Evolutionary conservation across 1,139 yeast genomes (phyloP).

Genomic region (Hyphopichia burtonii): DNA sequence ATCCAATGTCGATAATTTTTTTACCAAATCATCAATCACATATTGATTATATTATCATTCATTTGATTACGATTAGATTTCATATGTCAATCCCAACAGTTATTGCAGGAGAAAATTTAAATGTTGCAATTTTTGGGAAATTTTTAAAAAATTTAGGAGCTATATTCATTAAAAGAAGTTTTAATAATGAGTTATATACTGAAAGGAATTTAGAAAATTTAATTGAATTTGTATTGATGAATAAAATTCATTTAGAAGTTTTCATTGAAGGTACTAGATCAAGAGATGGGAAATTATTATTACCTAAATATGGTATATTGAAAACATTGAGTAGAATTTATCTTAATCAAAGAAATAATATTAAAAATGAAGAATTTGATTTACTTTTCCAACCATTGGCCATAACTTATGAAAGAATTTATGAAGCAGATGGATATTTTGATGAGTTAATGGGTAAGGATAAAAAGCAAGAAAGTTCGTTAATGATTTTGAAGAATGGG

Average conservation of each 20-base stretch:
- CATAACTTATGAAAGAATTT: slow-evolving; percentile 65
- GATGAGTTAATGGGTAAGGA: slow-evolving; percentile 61
- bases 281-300: slow-evolving; percentile 60
- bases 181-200: slow-evolving; percentile 53
- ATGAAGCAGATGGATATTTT: slow-evolving; percentile 63
- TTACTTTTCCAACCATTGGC: slow-evolving; percentile 55
- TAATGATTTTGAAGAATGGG: slow-evolving; percentile 37
- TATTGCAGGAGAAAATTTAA: slow-evolving; percentile 69
- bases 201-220: slow-evolving; percentile 56
- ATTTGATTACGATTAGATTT: slow-evolving; percentile 55
- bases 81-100: slow-evolving; percentile 60
- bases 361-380: slow-evolving; percentile 39
- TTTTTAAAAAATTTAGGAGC: slow-evolving; percentile 46
- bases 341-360: slow-evolving; percentile 40
- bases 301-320: slow-evolving; percentile 65
- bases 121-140: slow-evolving; percentile 59
- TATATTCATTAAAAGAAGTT: slow-evolving; percentile 45
- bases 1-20: slow-evolving; percentile 45
- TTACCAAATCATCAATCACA: slow-evolving; percentile 64
- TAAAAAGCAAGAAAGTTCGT: slow-evolving; percentile 49
- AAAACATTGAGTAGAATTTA: slow-evolving; percentile 50
- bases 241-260: slow-evolving; percentile 59
- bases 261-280: slow-evolving; percentile 70
- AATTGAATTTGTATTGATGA: slow-evolving; percentile 49
- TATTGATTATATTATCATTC: slow-evolving; percentile 63